A percentile compares a stretch with the other conserved stretches of the same genome.
Conservation (phyloP, 73 alveolate genomes). For the Paramecium caudatum region DNA sequence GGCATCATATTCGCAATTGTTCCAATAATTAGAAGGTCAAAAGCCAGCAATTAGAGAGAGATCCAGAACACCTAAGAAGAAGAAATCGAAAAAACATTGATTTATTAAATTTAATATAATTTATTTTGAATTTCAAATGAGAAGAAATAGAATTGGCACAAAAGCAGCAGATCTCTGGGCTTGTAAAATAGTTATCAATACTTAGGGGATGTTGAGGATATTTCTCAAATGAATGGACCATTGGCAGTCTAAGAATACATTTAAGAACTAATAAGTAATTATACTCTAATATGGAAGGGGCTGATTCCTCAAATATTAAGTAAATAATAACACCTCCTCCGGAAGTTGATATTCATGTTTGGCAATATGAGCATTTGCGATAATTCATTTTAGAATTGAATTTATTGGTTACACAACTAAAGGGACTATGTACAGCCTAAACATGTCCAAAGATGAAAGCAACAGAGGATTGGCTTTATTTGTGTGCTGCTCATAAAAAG, state of each 20-base stretch:
- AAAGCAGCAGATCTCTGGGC: slow-evolving; percentile 96
- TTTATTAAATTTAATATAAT: not conserved
- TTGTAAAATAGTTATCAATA: slow-evolving; percentile 72
- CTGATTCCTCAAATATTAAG: slow-evolving; percentile 93
- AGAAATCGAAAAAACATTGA: not conserved
- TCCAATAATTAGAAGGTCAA: too few relatives aligned
- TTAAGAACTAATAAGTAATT: slow-evolving; percentile 91
- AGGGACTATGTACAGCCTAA: slow-evolving; percentile 95
- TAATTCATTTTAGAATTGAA: slow-evolving; percentile 96
- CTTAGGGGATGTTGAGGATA: slow-evolving; percentile 93
- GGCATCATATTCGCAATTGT: too few relatives aligned
- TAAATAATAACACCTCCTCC: slow-evolving; percentile 96
- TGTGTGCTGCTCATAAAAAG: slow-evolving; percentile 97
- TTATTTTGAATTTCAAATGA: slow-evolving; percentile 73
- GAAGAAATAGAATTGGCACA: slow-evolving; percentile 98
- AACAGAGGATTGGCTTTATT: slow-evolving; percentile 98
- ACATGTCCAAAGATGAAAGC: slow-evolving; percentile 99
- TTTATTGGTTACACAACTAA: slow-evolving; percentile 93
- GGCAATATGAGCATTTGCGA: slow-evolving; percentile 99
- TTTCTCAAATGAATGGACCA: slow-evolving; percentile 96
- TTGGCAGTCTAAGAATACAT: slow-evolving; percentile 98
- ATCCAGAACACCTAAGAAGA: slow-evolving; percentile 48
- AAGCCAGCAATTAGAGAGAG: slow-evolving; percentile 6
- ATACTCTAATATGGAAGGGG: slow-evolving; percentile 40
- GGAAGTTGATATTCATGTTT: slow-evolving; percentile 95